Conservation (phyloP, 2,329 filamentous ascomycete genomes). For the Didymella pomorum region DNA sequence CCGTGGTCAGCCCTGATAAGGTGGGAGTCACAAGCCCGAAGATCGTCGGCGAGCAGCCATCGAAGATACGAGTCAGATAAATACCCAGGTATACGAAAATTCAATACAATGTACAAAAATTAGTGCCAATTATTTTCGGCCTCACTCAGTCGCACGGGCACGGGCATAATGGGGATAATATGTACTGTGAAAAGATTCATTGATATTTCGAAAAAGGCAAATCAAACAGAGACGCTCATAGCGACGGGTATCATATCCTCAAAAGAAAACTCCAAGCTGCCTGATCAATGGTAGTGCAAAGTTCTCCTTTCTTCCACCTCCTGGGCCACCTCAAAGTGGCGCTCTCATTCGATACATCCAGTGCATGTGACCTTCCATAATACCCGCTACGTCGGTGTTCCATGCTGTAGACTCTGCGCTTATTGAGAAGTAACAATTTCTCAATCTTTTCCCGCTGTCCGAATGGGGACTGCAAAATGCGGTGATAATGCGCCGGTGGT, state of each 20-base stretch:
- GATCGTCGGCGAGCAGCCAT: conserved; percentile 6
- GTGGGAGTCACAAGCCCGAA: neutral
- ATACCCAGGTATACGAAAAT: conserved; percentile 1
- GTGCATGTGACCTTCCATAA: neutral
- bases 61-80: conserved; percentile 8
- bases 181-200: neutral
- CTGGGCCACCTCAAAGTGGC: conserved; percentile 1
- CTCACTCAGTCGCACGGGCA: neutral
- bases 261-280: conserved; percentile 6
- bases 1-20: neutral
- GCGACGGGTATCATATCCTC: conserved; percentile 19
- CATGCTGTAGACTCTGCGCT: conserved; percentile 2
- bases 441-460: conserved; percentile 2
- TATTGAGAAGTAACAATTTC: neutral
- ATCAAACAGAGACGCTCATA: conserved; percentile 5
- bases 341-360: neutral
- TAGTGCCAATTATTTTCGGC: neutral
- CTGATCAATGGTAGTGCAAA: conserved; percentile 2
- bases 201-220: neutral
- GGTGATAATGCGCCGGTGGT: conserved; percentile 9
- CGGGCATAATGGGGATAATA: neutral
- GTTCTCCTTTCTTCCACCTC: conserved; percentile 12
- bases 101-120: neutral
- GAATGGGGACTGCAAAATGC: neutral
- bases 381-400: conserved; percentile 1